Conservation (phyloP, 2,329 filamentous ascomycete species). For the Fusarium neocosmosporiellum region DNA sequence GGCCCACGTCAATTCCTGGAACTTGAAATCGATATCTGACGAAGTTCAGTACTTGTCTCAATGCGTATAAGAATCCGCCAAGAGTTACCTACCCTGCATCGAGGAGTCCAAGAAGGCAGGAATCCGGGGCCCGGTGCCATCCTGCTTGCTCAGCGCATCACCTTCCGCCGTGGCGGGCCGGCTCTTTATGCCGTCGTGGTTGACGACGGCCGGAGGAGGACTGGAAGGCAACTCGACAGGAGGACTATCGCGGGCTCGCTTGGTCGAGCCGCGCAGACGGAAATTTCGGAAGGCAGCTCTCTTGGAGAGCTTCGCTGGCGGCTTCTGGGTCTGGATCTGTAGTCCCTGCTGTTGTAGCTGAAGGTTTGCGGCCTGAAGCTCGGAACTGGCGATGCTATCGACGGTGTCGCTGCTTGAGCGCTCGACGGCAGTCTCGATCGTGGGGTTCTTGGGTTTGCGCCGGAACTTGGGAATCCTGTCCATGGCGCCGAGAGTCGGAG, state of each 20-base stretch:
- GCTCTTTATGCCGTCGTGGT: slow-evolving; percentile 50
- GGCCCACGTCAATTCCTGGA: slow-evolving; percentile 64
- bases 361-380: slow-evolving; percentile 36
- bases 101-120: slow-evolving; percentile 55
- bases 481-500: slow-evolving; percentile 44
- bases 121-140: slow-evolving; percentile 40
- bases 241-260: slow-evolving; percentile 59
- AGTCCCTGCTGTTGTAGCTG: slow-evolving; percentile 34
- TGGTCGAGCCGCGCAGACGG: slow-evolving; percentile 57
- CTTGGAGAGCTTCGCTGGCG: slow-evolving; percentile 41
- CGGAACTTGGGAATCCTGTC: slow-evolving; percentile 57
- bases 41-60: slow-evolving; percentile 14
- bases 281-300: slow-evolving; percentile 58
- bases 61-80: not conserved
- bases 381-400: slow-evolving; percentile 44
- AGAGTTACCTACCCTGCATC: slow-evolving; percentile 48
- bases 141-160: slow-evolving; percentile 28
- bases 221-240: slow-evolving; percentile 46
- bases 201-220: slow-evolving; percentile 49
- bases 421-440: slow-evolving; percentile 55
- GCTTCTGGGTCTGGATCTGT: slow-evolving; percentile 30
- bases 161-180: slow-evolving; percentile 36
- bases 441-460: slow-evolving; percentile 57
- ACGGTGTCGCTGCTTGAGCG: slow-evolving; percentile 45
- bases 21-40: slow-evolving; percentile 62